Evolutionary conservation across 805 yeast species (phyloP).

Genomic region (Nakazawaea molendinolei): DNA sequence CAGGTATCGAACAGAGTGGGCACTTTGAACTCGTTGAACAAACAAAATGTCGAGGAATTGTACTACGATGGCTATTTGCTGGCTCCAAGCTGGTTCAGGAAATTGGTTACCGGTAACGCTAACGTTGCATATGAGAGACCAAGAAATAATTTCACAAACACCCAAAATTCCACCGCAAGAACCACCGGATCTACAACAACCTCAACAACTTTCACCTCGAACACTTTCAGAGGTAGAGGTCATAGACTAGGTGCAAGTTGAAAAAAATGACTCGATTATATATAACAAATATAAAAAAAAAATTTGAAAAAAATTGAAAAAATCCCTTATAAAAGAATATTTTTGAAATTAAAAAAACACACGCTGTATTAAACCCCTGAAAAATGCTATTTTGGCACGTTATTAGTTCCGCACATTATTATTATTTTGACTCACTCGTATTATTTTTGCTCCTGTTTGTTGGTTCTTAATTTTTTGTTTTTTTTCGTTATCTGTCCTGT

Average conservation of each 20-base stretch:
- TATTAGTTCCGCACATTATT: too few relatives aligned
- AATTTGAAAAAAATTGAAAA: neutral
- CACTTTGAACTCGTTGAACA: conserved; percentile 21
- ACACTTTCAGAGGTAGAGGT: conserved; percentile 30
- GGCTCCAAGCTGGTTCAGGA: conserved; percentile 44
- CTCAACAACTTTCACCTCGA: conserved; percentile 13
- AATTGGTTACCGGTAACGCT: conserved; percentile 18
- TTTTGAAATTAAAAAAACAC: too few relatives aligned
- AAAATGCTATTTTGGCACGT: too few relatives aligned
- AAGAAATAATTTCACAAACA: conserved; percentile 6
- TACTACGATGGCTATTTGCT: conserved; percentile 48
- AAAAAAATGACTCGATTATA: neutral
- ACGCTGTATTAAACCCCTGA: too few relatives aligned
- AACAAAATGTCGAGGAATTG: conserved; percentile 25
- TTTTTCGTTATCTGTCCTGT: neutral
- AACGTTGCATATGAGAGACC: conserved; percentile 13
- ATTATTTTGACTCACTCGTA: too few relatives aligned
- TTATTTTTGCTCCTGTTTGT: too few relatives aligned
- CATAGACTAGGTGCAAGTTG: conserved; percentile 26
- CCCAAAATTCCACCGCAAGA: conserved; percentile 1
- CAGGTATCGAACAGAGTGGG: conserved; percentile 24
- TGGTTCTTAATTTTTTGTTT: too few relatives aligned
- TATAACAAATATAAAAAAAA: neutral
- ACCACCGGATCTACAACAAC: conserved; percentile 14
- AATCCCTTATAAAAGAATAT: too few relatives aligned